phyloP scores from a whole-genome alignment of 805 yeast species.

The Debaryomyces hansenii region DNA sequence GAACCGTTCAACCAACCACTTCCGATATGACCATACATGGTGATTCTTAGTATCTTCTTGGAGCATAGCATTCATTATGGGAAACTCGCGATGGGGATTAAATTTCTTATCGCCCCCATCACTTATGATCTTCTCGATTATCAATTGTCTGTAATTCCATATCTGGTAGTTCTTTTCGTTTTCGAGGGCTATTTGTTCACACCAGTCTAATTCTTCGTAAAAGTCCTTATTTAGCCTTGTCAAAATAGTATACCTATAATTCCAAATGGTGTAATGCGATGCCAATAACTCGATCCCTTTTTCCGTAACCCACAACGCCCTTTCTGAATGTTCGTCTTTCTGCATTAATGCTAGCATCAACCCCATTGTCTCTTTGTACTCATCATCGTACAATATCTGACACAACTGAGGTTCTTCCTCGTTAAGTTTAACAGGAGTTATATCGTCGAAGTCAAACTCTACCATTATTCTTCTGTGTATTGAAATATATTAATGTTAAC shows the following conservation, averaged over 20 bases:
- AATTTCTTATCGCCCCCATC: conserved; percentile 18
- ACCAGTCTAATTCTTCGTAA: conserved; percentile 70
- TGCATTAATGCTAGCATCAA: conserved; percentile 59
- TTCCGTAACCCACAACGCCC: conserved; percentile 70
- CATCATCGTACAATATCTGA: conserved; percentile 69
- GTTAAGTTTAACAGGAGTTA: conserved; percentile 41
- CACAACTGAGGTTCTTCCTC: conserved; percentile 53
- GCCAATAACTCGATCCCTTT: conserved; percentile 67
- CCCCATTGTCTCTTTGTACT: conserved; percentile 64
- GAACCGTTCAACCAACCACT: conserved; percentile 73
- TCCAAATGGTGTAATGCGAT: conserved; percentile 93
- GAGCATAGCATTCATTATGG: conserved; percentile 66
- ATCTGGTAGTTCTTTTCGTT: conserved; percentile 93
- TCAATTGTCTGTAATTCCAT: conserved; percentile 87
- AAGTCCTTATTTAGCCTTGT: conserved; percentile 36
- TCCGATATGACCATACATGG: conserved; percentile 93
- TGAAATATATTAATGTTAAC: background rate
- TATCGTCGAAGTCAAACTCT: conserved; percentile 39
- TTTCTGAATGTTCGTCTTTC: conserved; percentile 59
- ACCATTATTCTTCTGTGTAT: background rate
- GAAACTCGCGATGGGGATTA: conserved; percentile 56
- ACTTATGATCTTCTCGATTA: conserved; percentile 43
- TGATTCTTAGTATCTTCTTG: conserved; percentile 85
- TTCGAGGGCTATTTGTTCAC: conserved; percentile 68
- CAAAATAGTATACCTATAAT: conserved; percentile 58